Evolutionary conservation across 768 basidiomycete genomes (phyloP), one percentile per base, ranked within the genome.

Genomic region (Kwoniella shandongensis): DNA sequence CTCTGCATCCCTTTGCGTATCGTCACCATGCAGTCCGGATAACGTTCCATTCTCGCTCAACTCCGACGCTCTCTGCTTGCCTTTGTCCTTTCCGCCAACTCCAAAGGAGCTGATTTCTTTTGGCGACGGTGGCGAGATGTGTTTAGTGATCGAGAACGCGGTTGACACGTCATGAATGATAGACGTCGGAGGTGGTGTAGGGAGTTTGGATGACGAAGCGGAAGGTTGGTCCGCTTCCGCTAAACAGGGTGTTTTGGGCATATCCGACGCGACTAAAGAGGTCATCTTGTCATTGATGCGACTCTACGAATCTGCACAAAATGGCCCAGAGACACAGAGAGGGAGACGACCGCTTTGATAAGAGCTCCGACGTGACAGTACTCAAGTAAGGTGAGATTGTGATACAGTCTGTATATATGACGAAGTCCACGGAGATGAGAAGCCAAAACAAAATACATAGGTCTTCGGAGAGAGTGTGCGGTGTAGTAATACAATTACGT

Each of bases 261-360:
- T 29, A 17, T 15, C 32, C 36, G 49, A 35, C 48, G 41, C 30
- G 49, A 17, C 30, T 18, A 26, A 36, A 42, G 27, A 36, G n/a
- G 48, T 44, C 49, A 57, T 56, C 11, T 41, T 47, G 46, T 39
- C 49, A 38, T 51, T 13, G 11, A 44, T n/a, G 26, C 36, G 5
- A 22, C 1, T 23, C 3, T 4, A 17, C 17, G n/a, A n/a, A n/a
- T n/a, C n/a, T 40, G 17, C 4, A 6, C 39, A 40, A 17, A 5
- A 5, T 6, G 17, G 17, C 39, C 5, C 5, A 40, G 41, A 44
- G 26, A 22, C 12, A 25, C 4, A 44, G 26, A 44, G 41, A 18
- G 2, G 5, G 26, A 44, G 20, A 44, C 18, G 41, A 44, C 35
- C 35, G 35, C 35, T 36, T 36, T 17, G 17, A 4, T 22, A 44